Conservation (phyloP, 306 rosid species). For the Myrica gale region DNA sequence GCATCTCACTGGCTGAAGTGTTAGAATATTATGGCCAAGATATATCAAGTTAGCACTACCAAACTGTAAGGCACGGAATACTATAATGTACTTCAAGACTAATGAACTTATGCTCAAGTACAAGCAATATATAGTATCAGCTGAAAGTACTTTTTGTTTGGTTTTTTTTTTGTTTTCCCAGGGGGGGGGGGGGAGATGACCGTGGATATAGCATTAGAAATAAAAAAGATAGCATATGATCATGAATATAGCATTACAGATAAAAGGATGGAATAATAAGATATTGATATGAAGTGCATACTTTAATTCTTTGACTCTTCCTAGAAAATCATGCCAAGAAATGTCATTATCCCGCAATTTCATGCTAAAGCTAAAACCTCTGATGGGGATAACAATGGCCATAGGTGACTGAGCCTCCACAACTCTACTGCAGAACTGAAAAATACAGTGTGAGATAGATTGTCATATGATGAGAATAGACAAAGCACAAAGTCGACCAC, state of each 20-base stretch:
- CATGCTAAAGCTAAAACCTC: conserved; percentile 53
- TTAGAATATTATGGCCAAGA: not conserved
- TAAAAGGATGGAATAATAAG: not conserved
- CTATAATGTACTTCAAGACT: conserved; percentile 1
- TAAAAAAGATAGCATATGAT: not conserved
- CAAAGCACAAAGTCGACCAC: conserved; percentile 18
- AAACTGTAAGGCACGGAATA: not conserved
- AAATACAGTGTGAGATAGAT: conserved; percentile 31
- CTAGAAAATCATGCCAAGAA: conserved; percentile 79
- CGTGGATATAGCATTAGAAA: not conserved
- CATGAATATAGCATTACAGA: not conserved
- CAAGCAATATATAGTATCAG: not conserved
- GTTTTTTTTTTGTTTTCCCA: too few species aligned
- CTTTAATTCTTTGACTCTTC: conserved; percentile 55
- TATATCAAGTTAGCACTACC: not conserved
- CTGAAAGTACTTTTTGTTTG: too few species aligned
- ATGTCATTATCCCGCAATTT: conserved; percentile 69
- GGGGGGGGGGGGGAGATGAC: too few species aligned
- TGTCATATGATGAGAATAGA: conserved; percentile 16
- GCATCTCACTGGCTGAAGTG: not conserved
- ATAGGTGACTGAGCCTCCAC: conserved; percentile 78
- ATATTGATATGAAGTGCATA: conserved; percentile 35
- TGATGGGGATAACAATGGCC: conserved; percentile 69
- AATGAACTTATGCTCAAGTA: not conserved
- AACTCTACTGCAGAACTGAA: conserved; percentile 74